Evolutionary conservation across 2,329 filamentous ascomycete species (phyloP).

Genomic region (Exophiala phaeomuriformis): DNA sequence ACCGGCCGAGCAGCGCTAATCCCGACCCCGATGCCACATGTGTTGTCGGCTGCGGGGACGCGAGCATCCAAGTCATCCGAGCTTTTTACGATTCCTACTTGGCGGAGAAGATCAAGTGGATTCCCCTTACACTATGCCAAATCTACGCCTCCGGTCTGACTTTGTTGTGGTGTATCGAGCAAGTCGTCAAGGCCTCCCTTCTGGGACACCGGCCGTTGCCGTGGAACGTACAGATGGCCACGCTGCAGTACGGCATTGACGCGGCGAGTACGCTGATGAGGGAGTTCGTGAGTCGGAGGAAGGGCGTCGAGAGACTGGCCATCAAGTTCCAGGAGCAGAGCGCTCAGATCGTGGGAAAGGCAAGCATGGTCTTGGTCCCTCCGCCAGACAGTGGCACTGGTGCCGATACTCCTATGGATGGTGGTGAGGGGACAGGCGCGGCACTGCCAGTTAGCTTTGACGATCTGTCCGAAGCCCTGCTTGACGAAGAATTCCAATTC

Average conservation of each 20-base stretch:
- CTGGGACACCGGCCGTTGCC: background rate
- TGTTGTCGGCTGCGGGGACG: background rate
- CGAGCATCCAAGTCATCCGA: background rate
- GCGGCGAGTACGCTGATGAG: background rate
- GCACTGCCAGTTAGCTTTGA: background rate
- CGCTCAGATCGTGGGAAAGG: background rate
- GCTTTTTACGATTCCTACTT: background rate
- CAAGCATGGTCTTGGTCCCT: background rate
- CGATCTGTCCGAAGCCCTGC: background rate
- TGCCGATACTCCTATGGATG: too few species aligned
- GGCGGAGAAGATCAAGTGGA: background rate
- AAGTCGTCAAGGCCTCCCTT: background rate
- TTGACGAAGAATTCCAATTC: background rate
- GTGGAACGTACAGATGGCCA: background rate
- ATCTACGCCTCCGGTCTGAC: background rate
- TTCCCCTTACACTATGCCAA: background rate
- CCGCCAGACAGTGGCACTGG: too few species aligned
- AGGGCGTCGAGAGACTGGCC: background rate
- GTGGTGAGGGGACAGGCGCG: background rate
- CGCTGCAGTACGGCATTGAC: background rate
- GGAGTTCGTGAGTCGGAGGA: background rate
- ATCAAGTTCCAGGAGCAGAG: background rate
- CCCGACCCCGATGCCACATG: background rate
- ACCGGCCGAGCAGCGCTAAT: background rate
- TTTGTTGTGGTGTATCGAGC: background rate